A percentile compares a stretch with the other conserved stretches of the same genome.
Conservation (phyloP, 805 yeast species). For the Yamadazyma kitorensis region DNA sequence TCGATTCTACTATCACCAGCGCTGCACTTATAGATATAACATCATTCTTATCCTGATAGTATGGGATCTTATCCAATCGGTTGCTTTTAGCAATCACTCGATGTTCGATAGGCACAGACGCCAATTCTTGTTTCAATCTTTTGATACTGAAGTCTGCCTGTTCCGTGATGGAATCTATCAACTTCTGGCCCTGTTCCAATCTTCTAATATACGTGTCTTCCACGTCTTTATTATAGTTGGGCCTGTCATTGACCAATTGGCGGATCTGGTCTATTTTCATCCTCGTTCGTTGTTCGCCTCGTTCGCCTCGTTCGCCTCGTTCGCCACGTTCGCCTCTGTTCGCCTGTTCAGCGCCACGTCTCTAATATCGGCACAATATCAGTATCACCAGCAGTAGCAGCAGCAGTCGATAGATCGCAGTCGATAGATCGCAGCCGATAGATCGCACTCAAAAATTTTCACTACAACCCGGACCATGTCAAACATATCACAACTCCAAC, state of each 20-base stretch:
- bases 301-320: no score
- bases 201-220: conserved; percentile 7
- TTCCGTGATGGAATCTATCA: conserved; percentile 3
- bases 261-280: neutral
- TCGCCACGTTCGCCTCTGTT: no score
- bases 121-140: conserved; percentile 1
- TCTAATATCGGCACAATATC: no score
- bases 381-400: no score
- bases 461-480: conserved; percentile 1
- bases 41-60: conserved; percentile 26
- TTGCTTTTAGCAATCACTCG: conserved; percentile 5
- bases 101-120: neutral
- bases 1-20: neutral
- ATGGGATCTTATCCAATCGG: conserved; percentile 17
- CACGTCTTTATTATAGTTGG: conserved; percentile 6
- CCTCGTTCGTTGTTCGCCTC: no score
- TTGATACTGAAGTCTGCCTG: conserved; percentile 8
- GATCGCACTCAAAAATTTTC: conserved; percentile 1
- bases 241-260: conserved; percentile 1
- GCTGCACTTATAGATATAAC: conserved; percentile 26
- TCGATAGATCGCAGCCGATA: no score
- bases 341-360: no score
- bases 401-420: no score
- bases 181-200: conserved; percentile 7
- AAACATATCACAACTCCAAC: conserved; percentile 5